phyloP scores from a whole-genome alignment of 1,284 basidiomycete species.

The Ceratobasidium sp. region DNA sequence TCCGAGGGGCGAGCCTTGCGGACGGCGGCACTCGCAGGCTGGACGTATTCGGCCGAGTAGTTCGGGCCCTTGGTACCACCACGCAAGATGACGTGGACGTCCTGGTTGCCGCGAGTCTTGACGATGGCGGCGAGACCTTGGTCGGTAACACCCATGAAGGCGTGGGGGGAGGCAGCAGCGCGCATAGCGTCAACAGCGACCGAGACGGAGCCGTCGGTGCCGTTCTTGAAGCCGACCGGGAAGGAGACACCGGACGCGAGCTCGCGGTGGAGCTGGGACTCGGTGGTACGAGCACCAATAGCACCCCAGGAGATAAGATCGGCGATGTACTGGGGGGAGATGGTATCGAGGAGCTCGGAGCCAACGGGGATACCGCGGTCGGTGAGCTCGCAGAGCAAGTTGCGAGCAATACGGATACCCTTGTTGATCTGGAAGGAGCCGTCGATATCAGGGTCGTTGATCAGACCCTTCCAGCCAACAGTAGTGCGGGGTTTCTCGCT shows the following conservation, averaged over 20 bases:
- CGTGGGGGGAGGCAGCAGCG: conserved; percentile 91
- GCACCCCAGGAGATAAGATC: conserved; percentile 95
- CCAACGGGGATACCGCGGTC: conserved; percentile 92
- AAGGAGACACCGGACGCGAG: conserved; percentile 91
- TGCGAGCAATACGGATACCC: conserved; percentile 88
- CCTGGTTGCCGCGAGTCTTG: conserved; percentile 91
- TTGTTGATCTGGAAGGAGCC: conserved; percentile 98
- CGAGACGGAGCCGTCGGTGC: conserved; percentile 90
- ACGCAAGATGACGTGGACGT: conserved; percentile 94
- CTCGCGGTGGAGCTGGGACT: conserved; percentile 94
- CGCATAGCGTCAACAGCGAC: conserved; percentile 96
- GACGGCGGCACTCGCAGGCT: conserved; percentile 77
- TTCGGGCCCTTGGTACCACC: conserved; percentile 92
- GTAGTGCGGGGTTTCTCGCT: conserved; percentile 58
- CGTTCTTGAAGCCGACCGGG: conserved; percentile 98
- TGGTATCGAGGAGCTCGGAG: conserved; percentile 95
- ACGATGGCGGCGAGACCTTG: conserved; percentile 95
- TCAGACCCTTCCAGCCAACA: conserved; percentile 75
- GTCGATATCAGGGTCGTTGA: conserved; percentile 86
- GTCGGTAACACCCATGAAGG: conserved; percentile 98
- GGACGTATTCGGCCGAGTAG: conserved; percentile 81
- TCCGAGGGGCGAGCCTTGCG: conserved; percentile 68
- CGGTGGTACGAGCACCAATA: conserved; percentile 96
- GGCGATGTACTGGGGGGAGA: conserved; percentile 86
- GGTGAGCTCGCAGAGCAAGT: conserved; percentile 91